Evolutionary conservation across 306 rosid species (phyloP).

Genomic region (Ormosia semicastrata): DNA sequence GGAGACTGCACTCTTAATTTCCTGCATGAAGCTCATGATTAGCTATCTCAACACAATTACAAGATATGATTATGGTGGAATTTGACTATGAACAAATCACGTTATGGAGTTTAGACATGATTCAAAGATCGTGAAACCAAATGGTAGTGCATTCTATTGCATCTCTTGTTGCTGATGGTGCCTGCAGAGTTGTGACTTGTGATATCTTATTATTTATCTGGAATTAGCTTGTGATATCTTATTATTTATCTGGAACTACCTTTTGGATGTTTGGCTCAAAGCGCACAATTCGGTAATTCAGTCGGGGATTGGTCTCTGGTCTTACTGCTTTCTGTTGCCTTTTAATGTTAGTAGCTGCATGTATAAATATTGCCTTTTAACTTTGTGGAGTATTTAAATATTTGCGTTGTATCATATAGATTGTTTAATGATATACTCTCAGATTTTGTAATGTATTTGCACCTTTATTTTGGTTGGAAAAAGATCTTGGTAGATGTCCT

Average conservation of each 20-base stretch:
- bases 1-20: conserved; percentile 11
- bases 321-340: conserved; percentile 32
- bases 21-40: conserved; percentile 20
- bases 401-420: conserved; percentile 9
- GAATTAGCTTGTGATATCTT: not conserved
- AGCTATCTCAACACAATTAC: conserved; percentile 17
- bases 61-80: conserved; percentile 23
- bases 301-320: conserved; percentile 23
- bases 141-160: conserved; percentile 8
- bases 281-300: not conserved
- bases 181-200: conserved; percentile 15
- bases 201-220: conserved; percentile 8
- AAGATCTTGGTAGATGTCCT: not conserved
- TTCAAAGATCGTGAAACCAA: conserved; percentile 21
- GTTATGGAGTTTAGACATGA: conserved; percentile 15
- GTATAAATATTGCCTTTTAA: not conserved
- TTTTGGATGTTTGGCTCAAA: conserved; percentile 25
- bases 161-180: conserved; percentile 17
- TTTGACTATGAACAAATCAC: conserved; percentile 25
- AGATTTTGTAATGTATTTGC: not conserved
- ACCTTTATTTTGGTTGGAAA: not conserved
- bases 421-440: conserved; percentile 1
- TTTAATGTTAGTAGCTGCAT: not conserved
- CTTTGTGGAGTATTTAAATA: not conserved
- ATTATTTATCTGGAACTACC: conserved; percentile 14